phyloP scores from a whole-genome alignment of 768 basidiomycete genomes.

The Hygrophorus pudorinus region DNA sequence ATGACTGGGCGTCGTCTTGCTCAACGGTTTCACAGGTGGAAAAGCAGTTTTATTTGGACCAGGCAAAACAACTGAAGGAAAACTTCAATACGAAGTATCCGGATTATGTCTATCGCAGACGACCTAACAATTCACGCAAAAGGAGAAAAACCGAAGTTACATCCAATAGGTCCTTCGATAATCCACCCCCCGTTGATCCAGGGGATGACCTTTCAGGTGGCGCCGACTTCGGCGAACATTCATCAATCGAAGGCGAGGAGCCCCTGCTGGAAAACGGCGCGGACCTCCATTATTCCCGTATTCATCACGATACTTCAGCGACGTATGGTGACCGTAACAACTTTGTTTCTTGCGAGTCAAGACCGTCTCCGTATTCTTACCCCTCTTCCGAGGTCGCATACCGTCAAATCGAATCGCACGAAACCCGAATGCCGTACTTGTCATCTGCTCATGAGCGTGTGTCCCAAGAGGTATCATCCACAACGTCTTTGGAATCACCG shows the following conservation, averaged over 20 bases:
- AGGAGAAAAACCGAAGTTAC: conserved; percentile 30
- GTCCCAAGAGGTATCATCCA: not conserved
- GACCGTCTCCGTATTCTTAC: conserved; percentile 4
- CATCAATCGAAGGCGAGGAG: conserved; percentile 8
- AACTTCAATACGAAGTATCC: conserved; percentile 80
- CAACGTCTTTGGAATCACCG: not conserved
- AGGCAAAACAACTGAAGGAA: conserved; percentile 79
- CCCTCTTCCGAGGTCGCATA: conserved; percentile 1
- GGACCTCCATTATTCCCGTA: conserved; percentile 3
- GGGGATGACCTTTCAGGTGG: conserved; percentile 9
- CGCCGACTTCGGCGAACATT: conserved; percentile 8
- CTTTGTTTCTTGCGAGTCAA: not conserved
- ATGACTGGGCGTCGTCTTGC: conserved; percentile 3
- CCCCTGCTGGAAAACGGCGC: not conserved
- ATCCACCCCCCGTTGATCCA: conserved; percentile 6
- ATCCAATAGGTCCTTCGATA: conserved; percentile 19
- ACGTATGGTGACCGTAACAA: not conserved
- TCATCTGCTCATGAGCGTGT: not conserved
- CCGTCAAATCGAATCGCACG: conserved; percentile 1
- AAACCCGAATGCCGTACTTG: not conserved
- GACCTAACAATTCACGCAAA: conserved; percentile 81
- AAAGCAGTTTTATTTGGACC: conserved; percentile 83
- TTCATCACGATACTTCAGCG: not conserved
- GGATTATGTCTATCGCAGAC: conserved; percentile 81
- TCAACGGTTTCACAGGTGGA: conserved; percentile 48